Percentiles rank a stretch among this genome's conserved stretches.
Evolutionary conservation across 805 yeast species (phyloP).

Genomic region (Saturnispora hagleri): DNA sequence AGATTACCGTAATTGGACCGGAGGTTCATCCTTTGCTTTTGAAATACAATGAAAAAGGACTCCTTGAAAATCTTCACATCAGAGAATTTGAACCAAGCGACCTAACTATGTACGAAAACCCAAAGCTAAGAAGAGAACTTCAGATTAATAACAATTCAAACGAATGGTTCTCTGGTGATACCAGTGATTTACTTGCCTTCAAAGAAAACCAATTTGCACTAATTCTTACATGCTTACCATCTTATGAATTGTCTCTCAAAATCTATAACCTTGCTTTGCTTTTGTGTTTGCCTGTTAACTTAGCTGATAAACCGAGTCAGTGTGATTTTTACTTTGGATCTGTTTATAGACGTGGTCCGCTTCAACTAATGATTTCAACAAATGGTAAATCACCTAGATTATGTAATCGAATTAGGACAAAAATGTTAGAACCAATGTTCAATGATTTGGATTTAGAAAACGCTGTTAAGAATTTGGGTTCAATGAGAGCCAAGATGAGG

Average conservation of each 20-base stretch:
- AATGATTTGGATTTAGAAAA: conserved; percentile 35
- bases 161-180: conserved; percentile 15
- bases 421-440: conserved; percentile 38
- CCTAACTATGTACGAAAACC: conserved; percentile 39
- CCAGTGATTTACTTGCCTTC: conserved; percentile 25
- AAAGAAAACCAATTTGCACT: conserved; percentile 41
- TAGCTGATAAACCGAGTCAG: conserved; percentile 75
- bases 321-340: conserved; percentile 87
- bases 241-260: conserved; percentile 46
- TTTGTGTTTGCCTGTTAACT: conserved; percentile 53
- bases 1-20: conserved; percentile 50
- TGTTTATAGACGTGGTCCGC: conserved; percentile 58
- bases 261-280: conserved; percentile 44
- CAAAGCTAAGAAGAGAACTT: conserved; percentile 4
- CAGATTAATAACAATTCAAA: conserved; percentile 5
- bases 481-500: conserved; percentile 43
- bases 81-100: conserved; percentile 41
- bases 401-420: conserved; percentile 51
- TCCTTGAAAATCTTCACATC: conserved; percentile 32
- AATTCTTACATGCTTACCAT: conserved; percentile 70
- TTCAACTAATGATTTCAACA: conserved; percentile 76
- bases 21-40: conserved; percentile 28
- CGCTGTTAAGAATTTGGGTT: conserved; percentile 54
- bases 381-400: conserved; percentile 77
- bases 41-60: conserved; percentile 30